Base-by-base conservation (phyloP, 2,329 filamentous ascomycete genomes). In the Neurospora sp. region DNA sequence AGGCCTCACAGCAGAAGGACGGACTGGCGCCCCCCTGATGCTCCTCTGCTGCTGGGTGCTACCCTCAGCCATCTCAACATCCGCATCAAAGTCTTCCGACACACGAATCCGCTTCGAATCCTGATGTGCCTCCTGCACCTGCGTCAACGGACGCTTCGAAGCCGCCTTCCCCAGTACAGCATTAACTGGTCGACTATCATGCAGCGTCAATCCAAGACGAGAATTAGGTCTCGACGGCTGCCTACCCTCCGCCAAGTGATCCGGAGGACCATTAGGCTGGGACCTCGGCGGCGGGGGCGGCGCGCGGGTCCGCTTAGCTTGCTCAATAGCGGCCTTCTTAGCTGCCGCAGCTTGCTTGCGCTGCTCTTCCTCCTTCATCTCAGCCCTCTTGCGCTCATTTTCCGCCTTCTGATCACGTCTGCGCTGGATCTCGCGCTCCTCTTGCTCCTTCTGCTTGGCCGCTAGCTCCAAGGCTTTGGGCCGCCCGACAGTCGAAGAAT, bases 331-430 rank as follows among this genome's bases (percentile, higher is more conserved):
- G 11, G 84, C 87, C 76, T 90, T 88, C 75, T 76, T 74, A 9
- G 77, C 82, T 8, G 84, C 84, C 52, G 52, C 52, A 5, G 52
- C 52, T 73, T 87, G 84, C 72, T 88, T 87, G 33, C 86, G 85
- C 70, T 90, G 87, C 73, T 87, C 84, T 73, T 88, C 85, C 73
- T 84, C 86, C 75, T 89, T 87, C 52, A 84, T 85, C 72, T 91
- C 89, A 17, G 82, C 82, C 71, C 91, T 86, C 81, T 93, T 93
- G 67, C 91, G 89, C 77, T 97, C 93, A 40, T 91, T 82, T 75
- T 96, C 92, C 17, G 89, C 87, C 80, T 96, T 97, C 43, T 91
- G 89, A 23, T 96, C 92, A 9, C 90, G 89, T 76, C 93, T 95
- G 67, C 90, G 88, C 76, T 93, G 90, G 15, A 89, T 88, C 73